Conservation (phyloP, 2,329 filamentous ascomycete genomes). For the Nigrospora osmanthi region DNA sequence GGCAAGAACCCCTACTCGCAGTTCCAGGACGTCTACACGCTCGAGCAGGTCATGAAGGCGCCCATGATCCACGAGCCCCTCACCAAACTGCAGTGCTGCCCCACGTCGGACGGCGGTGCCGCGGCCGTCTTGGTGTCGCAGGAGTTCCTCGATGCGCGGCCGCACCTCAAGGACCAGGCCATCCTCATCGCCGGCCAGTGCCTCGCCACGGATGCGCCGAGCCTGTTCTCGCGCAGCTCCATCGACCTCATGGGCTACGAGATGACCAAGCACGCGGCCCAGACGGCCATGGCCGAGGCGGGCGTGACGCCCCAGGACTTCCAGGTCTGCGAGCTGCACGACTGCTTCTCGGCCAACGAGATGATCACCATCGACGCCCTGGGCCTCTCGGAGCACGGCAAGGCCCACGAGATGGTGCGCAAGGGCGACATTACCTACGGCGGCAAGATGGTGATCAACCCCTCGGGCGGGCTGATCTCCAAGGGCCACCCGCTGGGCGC, state of each 20-base stretch:
- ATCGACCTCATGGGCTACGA: constrained; percentile 87
- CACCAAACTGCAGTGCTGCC: constrained; percentile 98
- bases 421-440: constrained; percentile 88
- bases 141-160: constrained; percentile 76
- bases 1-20: constrained; percentile 96
- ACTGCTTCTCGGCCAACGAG: constrained; percentile 95
- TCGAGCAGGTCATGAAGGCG: constrained; percentile 69
- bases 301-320: constrained; percentile 61
- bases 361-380: constrained; percentile 85
- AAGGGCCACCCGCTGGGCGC: constrained; percentile 94
- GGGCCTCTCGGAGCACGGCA: constrained; percentile 68
- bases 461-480: constrained; percentile 87
- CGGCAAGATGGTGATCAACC: constrained; percentile 77
- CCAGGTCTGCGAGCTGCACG: constrained; percentile 85
- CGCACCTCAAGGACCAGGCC: constrained; percentile 76
- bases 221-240: constrained; percentile 68
- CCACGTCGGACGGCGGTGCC: constrained; percentile 86
- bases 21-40: constrained; percentile 86
- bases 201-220: constrained; percentile 75
- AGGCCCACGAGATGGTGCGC: constrained; percentile 86
- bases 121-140: constrained; percentile 86
- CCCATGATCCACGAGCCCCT: constrained; percentile 78
- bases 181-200: constrained; percentile 82
- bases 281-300: constrained; percentile 66
- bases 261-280: constrained; percentile 69